Conservation (phyloP, 495 filamentous ascomycete species). For the Niebla homalea region DNA sequence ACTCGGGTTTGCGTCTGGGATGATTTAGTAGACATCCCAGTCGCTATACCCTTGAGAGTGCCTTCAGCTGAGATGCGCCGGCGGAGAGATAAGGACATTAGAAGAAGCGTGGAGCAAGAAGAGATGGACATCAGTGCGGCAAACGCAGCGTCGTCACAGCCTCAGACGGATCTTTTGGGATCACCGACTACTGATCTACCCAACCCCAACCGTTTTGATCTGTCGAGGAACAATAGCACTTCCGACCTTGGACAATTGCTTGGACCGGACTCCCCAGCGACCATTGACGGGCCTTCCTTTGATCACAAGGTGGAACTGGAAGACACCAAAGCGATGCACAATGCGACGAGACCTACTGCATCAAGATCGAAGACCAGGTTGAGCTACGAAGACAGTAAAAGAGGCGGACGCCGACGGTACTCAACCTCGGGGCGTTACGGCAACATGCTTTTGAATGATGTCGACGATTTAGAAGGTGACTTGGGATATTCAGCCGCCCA, state of each 20-base stretch:
- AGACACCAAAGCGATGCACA: conserved; percentile 23
- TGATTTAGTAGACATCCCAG: conserved; percentile 87
- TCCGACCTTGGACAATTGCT: conserved; percentile 27
- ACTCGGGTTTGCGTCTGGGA: conserved; percentile 95
- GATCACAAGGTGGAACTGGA: conserved; percentile 22
- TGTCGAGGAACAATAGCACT: conserved; percentile 43
- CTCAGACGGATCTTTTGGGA: conserved; percentile 60
- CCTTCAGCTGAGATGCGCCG: conserved; percentile 65
- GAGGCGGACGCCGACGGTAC: conserved; percentile 27
- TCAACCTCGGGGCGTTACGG: conserved; percentile 29
- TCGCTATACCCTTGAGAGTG: conserved; percentile 76
- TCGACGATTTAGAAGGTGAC: conserved; percentile 79
- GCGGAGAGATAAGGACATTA: conserved; percentile 33
- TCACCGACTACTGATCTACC: conserved; percentile 56
- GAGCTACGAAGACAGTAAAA: conserved; percentile 16
- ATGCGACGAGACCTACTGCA: conserved; percentile 11
- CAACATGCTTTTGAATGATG: conserved; percentile 34
- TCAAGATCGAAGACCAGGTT: conserved; percentile 20
- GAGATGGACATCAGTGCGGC: conserved; percentile 86
- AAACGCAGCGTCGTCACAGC: conserved; percentile 42
- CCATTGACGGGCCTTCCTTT: conserved; percentile 16
- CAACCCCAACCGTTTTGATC: conserved; percentile 74
- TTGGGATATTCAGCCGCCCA: conserved; percentile 86
- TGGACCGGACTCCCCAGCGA: conserved; percentile 27
- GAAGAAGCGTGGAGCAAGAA: conserved; percentile 40